Evolutionary conservation across 164 flowering plant genomes (phyloP), one percentile per base, ranked within the genome.

Genomic region (Annona cherimola): DNA sequence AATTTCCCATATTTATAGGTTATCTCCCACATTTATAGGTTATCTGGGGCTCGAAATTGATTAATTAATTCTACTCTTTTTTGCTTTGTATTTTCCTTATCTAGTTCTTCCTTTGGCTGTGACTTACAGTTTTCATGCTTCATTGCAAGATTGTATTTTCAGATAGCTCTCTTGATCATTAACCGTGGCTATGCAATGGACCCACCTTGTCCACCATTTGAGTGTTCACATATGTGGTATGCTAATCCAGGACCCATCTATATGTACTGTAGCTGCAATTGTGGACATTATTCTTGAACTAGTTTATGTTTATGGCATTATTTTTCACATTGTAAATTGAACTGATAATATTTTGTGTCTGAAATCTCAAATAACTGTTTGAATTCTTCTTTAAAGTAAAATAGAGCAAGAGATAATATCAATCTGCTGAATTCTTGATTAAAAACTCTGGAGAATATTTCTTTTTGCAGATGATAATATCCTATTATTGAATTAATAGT

Each of bases 161-260:
- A 94, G 99, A 88, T 92, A 79, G 94, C 97, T 63, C 87, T 90
- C 85, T 86, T 86, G 66, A 88, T 94, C 70, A 68, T 94, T 71
- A 87, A 76, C 72, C 87, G 96, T 76, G 99, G 99, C 73, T 94
- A 94, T 79, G 83, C 73, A 82, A 89, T 94, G 97, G 84, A 86
- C 74, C 99, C 97, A 3, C 97, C 99, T 50, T 89, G 89, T 66
- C 97, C 99, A n/a, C 99, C 99, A 69, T 88, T 71, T 79, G 99
- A 94, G 77, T 94, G 99, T 75, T 87, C 95, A 70, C 99, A 92
- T 77, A 89, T 87, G 91, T 94, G 99, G 98, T 94, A 89, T 50
- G 90, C 69, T 20, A 35, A 40, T 69, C 42, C 69, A 26, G 35
- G 2, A 4, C 12, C 73, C 40, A n/a, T 72, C 39, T 70, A 2